Base-by-base conservation (phyloP, 768 basidiomycete species). In the Pisolithus albus region DNA sequence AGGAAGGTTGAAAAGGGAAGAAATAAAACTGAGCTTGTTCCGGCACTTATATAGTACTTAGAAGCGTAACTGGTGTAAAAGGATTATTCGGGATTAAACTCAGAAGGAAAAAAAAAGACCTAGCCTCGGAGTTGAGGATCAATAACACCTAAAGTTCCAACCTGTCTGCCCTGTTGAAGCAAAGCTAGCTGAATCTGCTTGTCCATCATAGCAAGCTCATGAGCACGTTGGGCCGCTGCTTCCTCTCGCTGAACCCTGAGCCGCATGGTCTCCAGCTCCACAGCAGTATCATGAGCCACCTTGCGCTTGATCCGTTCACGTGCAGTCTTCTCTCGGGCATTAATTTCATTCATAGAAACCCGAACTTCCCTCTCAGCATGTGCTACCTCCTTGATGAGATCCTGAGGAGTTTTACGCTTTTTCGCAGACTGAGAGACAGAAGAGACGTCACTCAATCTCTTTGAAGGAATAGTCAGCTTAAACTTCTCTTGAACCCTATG, bases 151-250 rank as follows among this genome's bases (percentile, higher is more conserved):
- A 15, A 21, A 10, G 28, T 28, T 28, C 28, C 28, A 36, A 8
- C 13, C 19, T 34, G 23, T 38, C 23, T 24, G 6, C 6, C 8
- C 18, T 13, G 13, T 37, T 32, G 26, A 47, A 4, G 24, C 10
- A 24, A 47, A 18, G 32, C 47, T 19, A 47, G 47, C 26, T 47
- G n/a, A 47, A 47, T 47, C 47, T 48, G 47, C 21, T 23, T 48
- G 23, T 37, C 47, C 32, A 48, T 39, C 47, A 48, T 38, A 4
- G 37, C 18, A 11, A 48, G 7, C 10, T 48, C 36, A 39, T 48
- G 47, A 18, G 18, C 36, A 11, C 34, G 8, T 11, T 36, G 36
- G 8, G 18, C n/a, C 10, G n/a, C 36, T 11, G 34, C 47, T 23
- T 48, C 34, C 47, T 48, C 19, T 7, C 3, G 9, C 34, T 48